Base-by-base conservation (phyloP, 169 alveolate genomes). In the Eimeria necatrix region DNA sequence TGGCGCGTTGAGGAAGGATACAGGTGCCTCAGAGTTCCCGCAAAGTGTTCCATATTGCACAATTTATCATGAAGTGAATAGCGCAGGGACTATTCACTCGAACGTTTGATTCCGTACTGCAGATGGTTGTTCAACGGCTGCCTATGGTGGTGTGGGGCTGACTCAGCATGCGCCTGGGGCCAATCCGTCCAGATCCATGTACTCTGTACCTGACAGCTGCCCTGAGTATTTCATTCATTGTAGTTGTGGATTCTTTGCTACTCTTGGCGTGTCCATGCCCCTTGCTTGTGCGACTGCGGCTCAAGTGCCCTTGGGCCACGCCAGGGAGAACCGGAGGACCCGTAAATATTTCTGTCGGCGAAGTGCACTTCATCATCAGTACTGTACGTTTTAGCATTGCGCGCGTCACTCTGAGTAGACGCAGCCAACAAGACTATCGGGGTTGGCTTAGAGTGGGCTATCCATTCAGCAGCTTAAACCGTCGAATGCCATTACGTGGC, bases 101-200 rank as follows among this genome's bases (percentile, higher is more conserved):
- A 76, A 12, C 86, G 64, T 76, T n/a, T 76, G 74, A 51, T 53
- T 26, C 56, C 70, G 24, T 68, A 26, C 73, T 7, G 49, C 5
- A 24, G 56, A 71, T 53, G 73, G 90, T 51, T 71, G 49, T 12
- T 56, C 81, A 60, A 41, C 81, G 61, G 81, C 92, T 80, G 91
- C 32, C 91, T 32, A 49, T 53, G 76, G 14, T 32, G 81, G 92
- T 85, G 92, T n/a, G 92, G 76, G 92, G 92, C 92, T 85, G 92
- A 60, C 9, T 59, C 52, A 53, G 92, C 92, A 85, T 85, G 92
- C 92, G 92, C 80, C 52, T 59, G 60, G 56, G 64, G 2, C 32
- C 80, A 85, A 85, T 18, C 76, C 59, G 26, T 60, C 56, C 92
- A n/a, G 64, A 60, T 60, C 59, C 92, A 60, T 0, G 56, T 59